Conservation (phyloP, 768 basidiomycete species). For the Boletus reticuloceps region DNA sequence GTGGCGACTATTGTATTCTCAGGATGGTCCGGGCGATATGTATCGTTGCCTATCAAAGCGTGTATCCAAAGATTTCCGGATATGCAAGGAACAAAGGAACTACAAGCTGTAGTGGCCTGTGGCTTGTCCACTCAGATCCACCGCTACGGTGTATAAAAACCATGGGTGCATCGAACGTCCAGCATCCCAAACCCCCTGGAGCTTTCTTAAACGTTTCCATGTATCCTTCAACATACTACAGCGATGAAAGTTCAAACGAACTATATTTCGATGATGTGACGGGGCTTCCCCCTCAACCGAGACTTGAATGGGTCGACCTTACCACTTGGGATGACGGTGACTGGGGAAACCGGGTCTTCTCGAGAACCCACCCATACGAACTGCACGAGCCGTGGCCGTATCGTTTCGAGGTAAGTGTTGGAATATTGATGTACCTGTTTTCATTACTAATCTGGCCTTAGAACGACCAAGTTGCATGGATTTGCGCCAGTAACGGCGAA, state of each 20-base stretch:
- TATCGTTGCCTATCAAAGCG: conserved; percentile 17
- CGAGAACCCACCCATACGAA: conserved; percentile 34
- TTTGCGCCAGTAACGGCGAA: conserved; percentile 46
- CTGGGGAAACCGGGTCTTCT: conserved; percentile 16
- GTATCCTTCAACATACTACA: not conserved
- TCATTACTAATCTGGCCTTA: conserved; percentile 16
- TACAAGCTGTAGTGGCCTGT: conserved; percentile 17
- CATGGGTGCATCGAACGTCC: not conserved
- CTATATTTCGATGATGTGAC: not conserved
- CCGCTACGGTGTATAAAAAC: conserved; percentile 10
- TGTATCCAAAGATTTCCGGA: conserved; percentile 5
- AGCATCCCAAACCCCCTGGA: not conserved
- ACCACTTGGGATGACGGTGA: conserved; percentile 24
- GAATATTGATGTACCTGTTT: not conserved
- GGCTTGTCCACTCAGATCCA: conserved; percentile 10
- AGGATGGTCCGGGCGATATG: not conserved
- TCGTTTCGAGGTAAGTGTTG: conserved; percentile 40
- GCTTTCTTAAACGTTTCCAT: not conserved
- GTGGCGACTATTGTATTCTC: conserved; percentile 6
- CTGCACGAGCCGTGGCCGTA: conserved; percentile 53
- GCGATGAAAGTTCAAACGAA: not conserved
- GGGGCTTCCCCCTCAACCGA: not conserved
- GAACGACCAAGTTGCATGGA: conserved; percentile 52
- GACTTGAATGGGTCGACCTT: conserved; percentile 23
- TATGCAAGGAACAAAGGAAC: conserved; percentile 14